A percentile compares a stretch with the other conserved stretches of the same genome.
These are phyloP conservation scores for Amanita phalloides DNA, from an alignment of 768 basidiomycete species.

Conservation along the genomic window DNA sequence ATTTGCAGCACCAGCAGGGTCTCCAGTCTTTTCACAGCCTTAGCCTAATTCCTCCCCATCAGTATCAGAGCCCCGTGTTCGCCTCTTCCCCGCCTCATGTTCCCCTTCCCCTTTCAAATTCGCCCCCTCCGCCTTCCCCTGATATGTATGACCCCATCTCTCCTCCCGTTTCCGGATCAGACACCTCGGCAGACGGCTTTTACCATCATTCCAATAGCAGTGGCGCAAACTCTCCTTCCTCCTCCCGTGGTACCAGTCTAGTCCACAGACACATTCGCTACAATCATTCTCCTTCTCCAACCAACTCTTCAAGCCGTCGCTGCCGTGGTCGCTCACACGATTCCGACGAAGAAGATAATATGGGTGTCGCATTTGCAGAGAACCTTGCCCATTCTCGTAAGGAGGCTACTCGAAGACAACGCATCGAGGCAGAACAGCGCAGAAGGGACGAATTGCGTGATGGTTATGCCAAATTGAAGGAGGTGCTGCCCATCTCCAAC, in stretches of 20 bases:
- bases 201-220: constrained; percentile 75
- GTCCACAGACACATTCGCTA: constrained; percentile 70
- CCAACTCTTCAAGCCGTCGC: constrained; percentile 60
- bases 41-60: constrained; percentile 58
- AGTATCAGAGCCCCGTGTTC: constrained; percentile 54
- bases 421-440: constrained; percentile 86
- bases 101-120: constrained; percentile 48
- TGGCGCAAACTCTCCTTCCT: constrained; percentile 68
- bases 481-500: constrained; percentile 77
- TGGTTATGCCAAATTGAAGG: constrained; percentile 82
- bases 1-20: constrained; percentile 52
- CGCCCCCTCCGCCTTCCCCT: constrained; percentile 70
- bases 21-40: constrained; percentile 41
- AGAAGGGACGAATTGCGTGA: constrained; percentile 84
- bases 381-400: constrained; percentile 70
- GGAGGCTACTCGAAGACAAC: constrained; percentile 74
- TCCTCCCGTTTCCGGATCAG: constrained; percentile 82
- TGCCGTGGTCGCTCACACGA: constrained; percentile 66
- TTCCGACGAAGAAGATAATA: constrained; percentile 64
- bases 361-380: constrained; percentile 60
- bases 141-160: constrained; percentile 79
- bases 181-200: constrained; percentile 75
- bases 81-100: constrained; percentile 57
- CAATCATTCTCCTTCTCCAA: constrained; percentile 76
- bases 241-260: constrained; percentile 64